phyloP scores from a whole-genome alignment of 2,329 filamentous ascomycete genomes.

The Pseudocercospora eumusae region DNA sequence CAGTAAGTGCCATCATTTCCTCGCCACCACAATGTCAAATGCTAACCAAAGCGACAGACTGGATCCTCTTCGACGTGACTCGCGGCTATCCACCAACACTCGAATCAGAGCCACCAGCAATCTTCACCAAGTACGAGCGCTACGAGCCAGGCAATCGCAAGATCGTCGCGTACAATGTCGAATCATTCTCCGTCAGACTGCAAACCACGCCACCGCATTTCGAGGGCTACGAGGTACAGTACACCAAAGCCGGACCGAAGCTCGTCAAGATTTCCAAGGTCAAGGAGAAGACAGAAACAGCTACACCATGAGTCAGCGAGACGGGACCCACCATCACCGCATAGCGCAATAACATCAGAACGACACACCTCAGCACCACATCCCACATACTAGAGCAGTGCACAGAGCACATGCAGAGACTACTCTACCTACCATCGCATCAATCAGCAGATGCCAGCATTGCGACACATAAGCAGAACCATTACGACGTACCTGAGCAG shows the following conservation, averaged over 20 bases:
- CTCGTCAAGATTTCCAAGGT: conserved; percentile 18
- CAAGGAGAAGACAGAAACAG: not conserved
- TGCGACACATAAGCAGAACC: not conserved
- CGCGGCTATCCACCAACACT: conserved; percentile 20
- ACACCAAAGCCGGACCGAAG: conserved; percentile 26
- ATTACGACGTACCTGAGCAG: not conserved
- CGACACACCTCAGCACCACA: not conserved
- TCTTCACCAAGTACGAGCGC: conserved; percentile 16
- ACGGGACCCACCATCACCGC: not conserved
- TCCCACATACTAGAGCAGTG: not conserved
- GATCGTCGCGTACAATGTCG: conserved; percentile 30
- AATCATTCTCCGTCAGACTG: conserved; percentile 22
- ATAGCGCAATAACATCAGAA: not conserved
- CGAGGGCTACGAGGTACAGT: conserved; percentile 25
- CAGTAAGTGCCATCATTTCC: conserved; percentile 38
- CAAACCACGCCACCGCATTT: conserved; percentile 20
- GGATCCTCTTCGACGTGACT: conserved; percentile 33
- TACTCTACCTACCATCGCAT: not conserved
- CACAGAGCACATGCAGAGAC: not conserved
- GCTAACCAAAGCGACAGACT: conserved; percentile 24
- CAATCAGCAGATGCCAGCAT: not conserved
- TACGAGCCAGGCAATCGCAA: conserved; percentile 30
- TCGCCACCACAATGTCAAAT: not conserved
- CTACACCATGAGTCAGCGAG: conserved; percentile 7
- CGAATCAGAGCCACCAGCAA: conserved; percentile 14